A percentile compares a stretch with the other conserved stretches of the same genome.
phyloP scores from a whole-genome alignment of 2,329 filamentous ascomycete genomes.

The Alternaria sp. region DNA sequence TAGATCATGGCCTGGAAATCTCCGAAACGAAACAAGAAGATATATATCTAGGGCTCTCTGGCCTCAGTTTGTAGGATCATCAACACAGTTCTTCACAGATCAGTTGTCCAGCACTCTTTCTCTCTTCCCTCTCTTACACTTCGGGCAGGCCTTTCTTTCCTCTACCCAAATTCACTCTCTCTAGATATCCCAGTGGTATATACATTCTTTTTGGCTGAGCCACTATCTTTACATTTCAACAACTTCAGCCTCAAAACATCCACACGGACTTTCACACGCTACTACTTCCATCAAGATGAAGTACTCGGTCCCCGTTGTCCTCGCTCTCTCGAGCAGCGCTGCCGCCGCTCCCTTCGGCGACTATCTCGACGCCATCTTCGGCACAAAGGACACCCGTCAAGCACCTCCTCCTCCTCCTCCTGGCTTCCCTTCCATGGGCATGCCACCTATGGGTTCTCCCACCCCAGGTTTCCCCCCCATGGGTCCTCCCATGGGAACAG shows the following conservation, averaged over 20 bases:
- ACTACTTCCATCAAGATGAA: constrained; percentile 19
- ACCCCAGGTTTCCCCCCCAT: background rate
- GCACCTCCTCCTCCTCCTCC: constrained; percentile 3
- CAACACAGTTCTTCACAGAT: constrained; percentile 17
- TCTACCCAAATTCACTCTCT: constrained; percentile 1
- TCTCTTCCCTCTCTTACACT: constrained; percentile 5
- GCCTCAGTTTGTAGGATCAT: background rate
- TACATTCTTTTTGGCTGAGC: constrained; percentile 24
- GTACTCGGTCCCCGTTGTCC: constrained; percentile 25
- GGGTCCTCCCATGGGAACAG: background rate
- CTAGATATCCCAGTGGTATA: constrained; percentile 16
- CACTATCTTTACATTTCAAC: constrained; percentile 6
- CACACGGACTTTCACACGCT: background rate
- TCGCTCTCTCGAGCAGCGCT: constrained; percentile 31
- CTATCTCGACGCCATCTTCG: constrained; percentile 21
- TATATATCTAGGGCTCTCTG: constrained; percentile 13
- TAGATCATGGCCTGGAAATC: background rate
- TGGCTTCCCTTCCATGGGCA: background rate
- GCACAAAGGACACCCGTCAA: constrained; percentile 11
- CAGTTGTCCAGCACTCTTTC: constrained; percentile 13
- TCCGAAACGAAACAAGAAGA: constrained; percentile 4
- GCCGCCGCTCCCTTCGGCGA: constrained; percentile 21
- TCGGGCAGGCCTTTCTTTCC: background rate
- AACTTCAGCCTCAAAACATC: background rate
- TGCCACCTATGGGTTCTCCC: background rate